Evolutionary conservation across 257 asterid species (phyloP), one percentile per base, ranked within the genome.

Genomic region (Gentiana straminea): DNA sequence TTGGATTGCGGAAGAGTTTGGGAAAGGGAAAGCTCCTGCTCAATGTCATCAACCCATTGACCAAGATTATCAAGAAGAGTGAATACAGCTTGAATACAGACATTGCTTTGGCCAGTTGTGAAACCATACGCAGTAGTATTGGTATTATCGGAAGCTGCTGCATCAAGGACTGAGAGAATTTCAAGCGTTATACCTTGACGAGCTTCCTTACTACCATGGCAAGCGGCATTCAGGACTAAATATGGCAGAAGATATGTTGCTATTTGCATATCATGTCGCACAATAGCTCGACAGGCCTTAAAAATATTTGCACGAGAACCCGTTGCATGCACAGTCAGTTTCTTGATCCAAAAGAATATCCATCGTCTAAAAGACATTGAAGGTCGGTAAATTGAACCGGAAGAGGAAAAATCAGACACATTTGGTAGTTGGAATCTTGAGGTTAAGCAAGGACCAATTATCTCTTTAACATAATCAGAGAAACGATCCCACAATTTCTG

Each of bases 381-480:
- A 70, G 98, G 87, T 46, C 68, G 71, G 70, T 91, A 91, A 68
- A 84, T 84, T 58, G 96, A 82, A 68, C 96, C 96, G 69, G 82
- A 72, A 70, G 87, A 70, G 35, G 92, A 75, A 35, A 72, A 68
- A 67, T 87, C 98, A 33, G 84, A 71, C 58, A 73, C 76, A 54
- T 70, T 77, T 10, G 86, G 89, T n/a, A 91, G 82, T 35, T 70
- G 80, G 62, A 82, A 91, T 61, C 78, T 82, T 68, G 98, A 91
- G 70, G 98, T 84, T 71, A 91, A 83, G 84, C 95, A 91, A 81
- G 98, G 98, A 55, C 95, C 98, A 60, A 91, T 91, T 66, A 91
- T 87, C 87, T 91, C 98, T 81, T 87, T 91, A 51, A 87, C 77
- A 71, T 91, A 91, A 77, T 75, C 82, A 68, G 98, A 91, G 75